Evolutionary conservation across 306 rosid genomes (phyloP).

Genomic region (Dryas octopetala): DNA sequence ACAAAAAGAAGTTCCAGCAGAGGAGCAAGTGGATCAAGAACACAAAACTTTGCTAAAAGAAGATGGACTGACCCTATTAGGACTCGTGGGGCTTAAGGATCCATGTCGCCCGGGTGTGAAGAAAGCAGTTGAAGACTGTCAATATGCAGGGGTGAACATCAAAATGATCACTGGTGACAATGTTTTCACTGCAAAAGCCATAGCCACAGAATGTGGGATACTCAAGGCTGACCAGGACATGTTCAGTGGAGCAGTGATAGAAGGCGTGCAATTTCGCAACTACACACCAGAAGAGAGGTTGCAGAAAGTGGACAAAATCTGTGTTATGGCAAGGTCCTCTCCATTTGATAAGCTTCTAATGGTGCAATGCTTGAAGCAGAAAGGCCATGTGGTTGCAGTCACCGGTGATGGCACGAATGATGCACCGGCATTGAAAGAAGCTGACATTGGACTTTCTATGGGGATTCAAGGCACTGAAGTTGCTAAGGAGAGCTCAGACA

Average conservation of each 20-base stretch:
- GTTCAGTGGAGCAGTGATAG: constrained; percentile 25
- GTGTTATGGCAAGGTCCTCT: constrained; percentile 44
- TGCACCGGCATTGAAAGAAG: constrained; percentile 37
- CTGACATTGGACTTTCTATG: constrained; percentile 40
- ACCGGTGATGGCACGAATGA: constrained; percentile 38
- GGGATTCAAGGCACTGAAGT: constrained; percentile 45
- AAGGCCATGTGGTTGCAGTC: constrained; percentile 44
- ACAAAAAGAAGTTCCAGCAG: constrained; percentile 13
- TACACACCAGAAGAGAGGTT: constrained; percentile 35
- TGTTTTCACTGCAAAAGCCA: constrained; percentile 38
- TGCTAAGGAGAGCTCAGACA: constrained; percentile 36
- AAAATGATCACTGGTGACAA: constrained; percentile 48
- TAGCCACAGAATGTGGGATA: constrained; percentile 43
- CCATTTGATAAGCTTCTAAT: constrained; percentile 36
- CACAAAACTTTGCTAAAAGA: constrained; percentile 13
- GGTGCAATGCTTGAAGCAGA: constrained; percentile 40
- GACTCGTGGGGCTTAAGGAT: constrained; percentile 37
- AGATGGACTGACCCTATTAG: constrained; percentile 27
- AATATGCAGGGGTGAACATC: constrained; percentile 32
- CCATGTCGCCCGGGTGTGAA: constrained; percentile 35
- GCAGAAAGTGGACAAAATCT: constrained; percentile 31
- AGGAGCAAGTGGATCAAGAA: background rate
- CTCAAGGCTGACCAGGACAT: constrained; percentile 19
- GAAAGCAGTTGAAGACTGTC: constrained; percentile 35
- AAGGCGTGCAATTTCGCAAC: constrained; percentile 38